These are phyloP conservation scores for Gossypium longicalyx DNA, from an alignment of 345 rosid species.

Conservation along the genomic window DNA sequence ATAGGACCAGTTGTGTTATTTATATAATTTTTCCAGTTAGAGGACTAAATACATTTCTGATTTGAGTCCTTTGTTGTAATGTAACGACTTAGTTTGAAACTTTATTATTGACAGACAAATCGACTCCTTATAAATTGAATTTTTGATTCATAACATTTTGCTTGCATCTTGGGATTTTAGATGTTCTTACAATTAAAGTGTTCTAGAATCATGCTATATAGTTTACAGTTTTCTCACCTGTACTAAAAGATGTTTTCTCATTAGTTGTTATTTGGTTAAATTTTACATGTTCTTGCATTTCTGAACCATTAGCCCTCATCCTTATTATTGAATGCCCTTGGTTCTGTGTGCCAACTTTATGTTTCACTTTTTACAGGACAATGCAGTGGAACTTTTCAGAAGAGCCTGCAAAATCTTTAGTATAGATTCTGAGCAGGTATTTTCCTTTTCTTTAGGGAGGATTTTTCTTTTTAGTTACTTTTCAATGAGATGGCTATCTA, in stretches of 20 bases:
- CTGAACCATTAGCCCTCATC: not conserved
- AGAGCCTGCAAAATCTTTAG: slow-evolving; percentile 95
- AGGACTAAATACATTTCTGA: not conserved
- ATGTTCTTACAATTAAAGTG: not conserved
- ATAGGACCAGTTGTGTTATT: not conserved
- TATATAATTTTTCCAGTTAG: not conserved
- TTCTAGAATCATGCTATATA: not conserved
- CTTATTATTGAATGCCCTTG: slow-evolving; percentile 1
- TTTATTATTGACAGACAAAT: not conserved
- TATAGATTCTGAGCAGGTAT: slow-evolving; percentile 75
- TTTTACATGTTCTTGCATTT: slow-evolving; percentile 10
- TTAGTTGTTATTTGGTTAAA: slow-evolving; percentile 1
- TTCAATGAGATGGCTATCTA: slow-evolving; percentile 13
- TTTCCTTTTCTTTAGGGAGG: slow-evolving; percentile 3
- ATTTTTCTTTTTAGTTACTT: not conserved
- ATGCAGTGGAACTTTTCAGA: slow-evolving; percentile 76
- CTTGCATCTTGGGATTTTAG: slow-evolving; percentile 10
- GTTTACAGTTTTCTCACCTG: slow-evolving; percentile 4
- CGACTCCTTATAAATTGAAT: not conserved
- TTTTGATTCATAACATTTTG: not conserved
- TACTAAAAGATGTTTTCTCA: slow-evolving; percentile 3
- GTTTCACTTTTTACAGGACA: slow-evolving; percentile 50
- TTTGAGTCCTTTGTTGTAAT: not conserved
- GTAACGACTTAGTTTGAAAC: not conserved
- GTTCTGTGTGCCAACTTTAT: slow-evolving; percentile 6